Conservation (phyloP, 1,284 basidiomycete genomes). For the Melampsora medusae region DNA sequence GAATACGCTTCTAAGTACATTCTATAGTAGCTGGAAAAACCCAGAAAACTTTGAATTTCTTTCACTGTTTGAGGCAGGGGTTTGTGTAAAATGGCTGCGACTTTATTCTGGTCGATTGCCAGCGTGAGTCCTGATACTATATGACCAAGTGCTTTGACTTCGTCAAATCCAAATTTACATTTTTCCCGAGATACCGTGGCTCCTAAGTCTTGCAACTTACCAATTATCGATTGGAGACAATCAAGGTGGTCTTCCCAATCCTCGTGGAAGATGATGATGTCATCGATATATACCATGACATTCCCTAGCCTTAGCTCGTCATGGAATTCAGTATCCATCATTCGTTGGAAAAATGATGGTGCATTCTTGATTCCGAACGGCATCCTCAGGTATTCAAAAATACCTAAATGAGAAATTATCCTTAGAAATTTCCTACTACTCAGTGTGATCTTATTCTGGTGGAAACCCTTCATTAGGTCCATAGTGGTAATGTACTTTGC, state of each 20-base stretch:
- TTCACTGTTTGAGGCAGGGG: too few species aligned
- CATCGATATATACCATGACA: conserved; percentile 28
- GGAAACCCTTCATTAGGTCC: conserved; percentile 15
- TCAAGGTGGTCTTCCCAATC: background rate
- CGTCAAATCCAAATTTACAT: conserved; percentile 17
- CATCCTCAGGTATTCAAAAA: conserved; percentile 20
- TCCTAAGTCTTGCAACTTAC: too few species aligned
- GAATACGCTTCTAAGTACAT: too few species aligned
- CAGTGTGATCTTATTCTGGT: background rate
- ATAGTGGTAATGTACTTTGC: conserved; percentile 3
- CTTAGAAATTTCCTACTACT: background rate
- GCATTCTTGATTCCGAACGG: conserved; percentile 24
- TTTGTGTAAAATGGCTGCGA: too few species aligned
- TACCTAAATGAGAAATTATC: conserved; percentile 5
- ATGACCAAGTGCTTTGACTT: conserved; percentile 53
- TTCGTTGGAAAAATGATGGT: conserved; percentile 25
- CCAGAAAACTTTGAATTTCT: too few species aligned
- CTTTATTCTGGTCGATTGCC: too few species aligned
- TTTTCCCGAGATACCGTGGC: conserved; percentile 12
- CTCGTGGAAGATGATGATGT: conserved; percentile 14
- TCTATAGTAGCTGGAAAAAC: too few species aligned
- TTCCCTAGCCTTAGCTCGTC: background rate
- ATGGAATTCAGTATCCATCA: conserved; percentile 24
- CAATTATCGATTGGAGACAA: too few species aligned
- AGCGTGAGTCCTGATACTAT: too few species aligned